Evolutionary conservation across 495 filamentous ascomycete genomes (phyloP), one percentile per base, ranked within the genome.

Genomic region (Penicillium fimorum): DNA sequence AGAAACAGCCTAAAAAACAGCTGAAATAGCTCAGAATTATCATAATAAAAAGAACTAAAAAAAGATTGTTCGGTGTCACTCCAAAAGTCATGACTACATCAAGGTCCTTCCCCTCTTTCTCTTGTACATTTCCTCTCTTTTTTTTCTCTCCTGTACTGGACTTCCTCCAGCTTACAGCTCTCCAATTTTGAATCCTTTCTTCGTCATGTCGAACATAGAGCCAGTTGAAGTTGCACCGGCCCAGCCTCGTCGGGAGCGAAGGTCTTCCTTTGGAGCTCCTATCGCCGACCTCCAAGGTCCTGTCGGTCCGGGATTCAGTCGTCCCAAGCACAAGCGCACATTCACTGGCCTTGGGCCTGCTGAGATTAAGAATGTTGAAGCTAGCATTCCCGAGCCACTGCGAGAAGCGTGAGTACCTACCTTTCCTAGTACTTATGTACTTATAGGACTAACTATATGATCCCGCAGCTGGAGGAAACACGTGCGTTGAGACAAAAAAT

Each of bases 261-360:
- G 80, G 55, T 89, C 88, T 30, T 94, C 89, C 30, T 86, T 86
- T 33, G 85, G 89, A 47, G 88, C 89, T 50, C 92, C 91, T 32
- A 84, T 96, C 62, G 82, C 86, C 40, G 89, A 92, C 62, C 84
- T 97, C 33, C 79, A 88, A 70, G 92, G 90, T 43, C 87, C 88
- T 3, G 79, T 97, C 51, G 87, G 87, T 3, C 89, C 89, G 4
- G 85, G 83, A 13, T 78, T 82, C 62, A 79, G 74, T 57, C 80
- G 93, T 52, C 94, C 94, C 18, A 97, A 97, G 76, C 94, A 98
- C 77, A 96, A 89, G 79, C 84, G 94, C 48, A 97, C 92, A 15
- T 87, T 87, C 60, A 98, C 94, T 4, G 94, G 94, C 10, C 92
- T 96, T 66, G 92, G 92, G 25, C 81, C 90, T 24, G 75, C 80